These are phyloP conservation scores for Cicer cuneatum DNA, from an alignment of 306 rosid genomes.

Conservation along the genomic window DNA sequence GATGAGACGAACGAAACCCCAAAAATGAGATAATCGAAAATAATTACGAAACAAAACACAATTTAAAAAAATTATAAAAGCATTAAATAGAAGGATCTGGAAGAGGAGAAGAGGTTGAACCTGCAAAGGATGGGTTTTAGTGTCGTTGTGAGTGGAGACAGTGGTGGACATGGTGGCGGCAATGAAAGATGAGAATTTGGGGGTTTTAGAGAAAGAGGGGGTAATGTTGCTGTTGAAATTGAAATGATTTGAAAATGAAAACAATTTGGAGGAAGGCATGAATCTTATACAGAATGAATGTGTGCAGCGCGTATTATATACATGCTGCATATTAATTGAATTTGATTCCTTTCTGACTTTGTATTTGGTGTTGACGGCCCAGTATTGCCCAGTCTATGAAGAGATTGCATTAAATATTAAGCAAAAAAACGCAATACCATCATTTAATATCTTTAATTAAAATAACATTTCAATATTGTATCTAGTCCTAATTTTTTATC, in stretches of 20 bases:
- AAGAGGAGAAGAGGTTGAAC: conserved; percentile 44
- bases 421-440: too few species aligned
- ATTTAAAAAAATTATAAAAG: neutral
- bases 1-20: neutral
- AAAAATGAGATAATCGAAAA: neutral
- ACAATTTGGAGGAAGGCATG: conserved; percentile 38
- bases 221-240: neutral
- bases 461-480: too few species aligned
- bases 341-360: conserved; percentile 32
- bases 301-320: conserved; percentile 51
- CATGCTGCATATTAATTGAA: conserved; percentile 24
- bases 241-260: conserved; percentile 46
- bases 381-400: too few species aligned
- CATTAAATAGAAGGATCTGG: conserved; percentile 12
- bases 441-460: too few species aligned
- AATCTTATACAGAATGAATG: conserved; percentile 42
- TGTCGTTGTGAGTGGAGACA: conserved; percentile 50
- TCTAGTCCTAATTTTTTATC: too few species aligned
- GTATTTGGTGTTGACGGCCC: neutral
- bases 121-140: conserved; percentile 61
- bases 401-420: too few species aligned
- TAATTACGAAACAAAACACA: neutral
- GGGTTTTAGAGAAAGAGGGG: neutral
- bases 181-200: conserved; percentile 44
- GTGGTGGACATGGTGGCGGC: conserved; percentile 76